Conservation (phyloP, 495 filamentous ascomycete species). For the Penicillium diatomitis region DNA sequence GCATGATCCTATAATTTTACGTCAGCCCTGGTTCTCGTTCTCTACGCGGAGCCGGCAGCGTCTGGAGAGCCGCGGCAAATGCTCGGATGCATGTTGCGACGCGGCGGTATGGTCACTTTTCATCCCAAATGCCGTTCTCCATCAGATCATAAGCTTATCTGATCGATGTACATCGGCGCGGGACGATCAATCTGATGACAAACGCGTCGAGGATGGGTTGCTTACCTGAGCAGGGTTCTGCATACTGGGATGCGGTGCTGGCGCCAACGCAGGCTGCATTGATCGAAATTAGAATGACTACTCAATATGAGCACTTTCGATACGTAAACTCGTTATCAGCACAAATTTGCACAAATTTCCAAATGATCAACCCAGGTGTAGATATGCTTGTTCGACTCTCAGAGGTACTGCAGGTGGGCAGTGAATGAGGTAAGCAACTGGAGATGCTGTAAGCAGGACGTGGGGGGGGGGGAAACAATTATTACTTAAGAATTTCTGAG, state of each 20-base stretch:
- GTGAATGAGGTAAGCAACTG: constrained; percentile 38
- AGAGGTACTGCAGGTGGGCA: constrained; percentile 3
- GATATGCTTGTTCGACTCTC: background rate
- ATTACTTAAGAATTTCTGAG: constrained; percentile 20
- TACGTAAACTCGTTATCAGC: background rate
- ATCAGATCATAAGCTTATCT: constrained; percentile 4
- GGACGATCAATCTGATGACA: constrained; percentile 36
- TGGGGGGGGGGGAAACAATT: constrained; percentile 3
- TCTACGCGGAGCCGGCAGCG: background rate
- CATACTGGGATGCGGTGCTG: constrained; percentile 50
- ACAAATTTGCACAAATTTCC: no score
- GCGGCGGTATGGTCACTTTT: constrained; percentile 6
- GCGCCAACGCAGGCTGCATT: constrained; percentile 49
- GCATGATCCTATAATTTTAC: constrained; percentile 34
- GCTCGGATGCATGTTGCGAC: constrained; percentile 2
- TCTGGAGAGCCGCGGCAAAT: constrained; percentile 3
- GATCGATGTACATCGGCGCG: constrained; percentile 15
- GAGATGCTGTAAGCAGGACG: constrained; percentile 20
- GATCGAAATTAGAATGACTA: constrained; percentile 5
- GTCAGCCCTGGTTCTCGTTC: constrained; percentile 7
- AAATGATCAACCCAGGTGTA: background rate
- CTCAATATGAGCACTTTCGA: background rate
- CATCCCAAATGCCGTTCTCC: background rate
- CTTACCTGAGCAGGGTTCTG: constrained; percentile 49
- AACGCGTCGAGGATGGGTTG: constrained; percentile 27